Conservation (phyloP, 805 yeast genomes). For the Ogataea dorogensis region DNA sequence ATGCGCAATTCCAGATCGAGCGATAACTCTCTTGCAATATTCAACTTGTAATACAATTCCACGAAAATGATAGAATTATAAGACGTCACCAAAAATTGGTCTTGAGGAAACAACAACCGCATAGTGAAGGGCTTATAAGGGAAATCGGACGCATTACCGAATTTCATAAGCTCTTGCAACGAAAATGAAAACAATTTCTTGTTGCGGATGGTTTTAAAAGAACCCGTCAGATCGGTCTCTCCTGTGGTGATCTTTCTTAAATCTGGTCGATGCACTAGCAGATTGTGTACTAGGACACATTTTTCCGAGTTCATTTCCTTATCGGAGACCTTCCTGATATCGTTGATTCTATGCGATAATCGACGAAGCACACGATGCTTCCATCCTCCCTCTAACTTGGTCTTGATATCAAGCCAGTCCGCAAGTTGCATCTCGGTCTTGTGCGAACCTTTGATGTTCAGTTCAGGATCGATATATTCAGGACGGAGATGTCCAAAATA, state of each 20-base stretch:
- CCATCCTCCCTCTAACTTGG: background rate
- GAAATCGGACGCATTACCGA: conserved; percentile 35
- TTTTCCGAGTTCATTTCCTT: background rate
- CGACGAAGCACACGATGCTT: too few relatives aligned
- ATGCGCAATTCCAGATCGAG: conserved; percentile 31
- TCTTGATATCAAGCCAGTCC: conserved; percentile 2
- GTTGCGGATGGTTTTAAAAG: conserved; percentile 12
- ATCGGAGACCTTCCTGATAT: background rate
- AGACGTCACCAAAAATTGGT: conserved; percentile 28
- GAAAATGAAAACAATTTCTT: conserved; percentile 22
- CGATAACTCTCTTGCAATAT: conserved; percentile 33
- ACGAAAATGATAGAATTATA: conserved; percentile 30
- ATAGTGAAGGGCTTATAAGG: conserved; percentile 31
- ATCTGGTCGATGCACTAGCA: conserved; percentile 15
- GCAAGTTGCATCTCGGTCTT: background rate
- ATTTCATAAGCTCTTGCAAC: conserved; percentile 31
- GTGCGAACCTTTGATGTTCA: conserved; percentile 24
- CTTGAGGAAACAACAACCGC: conserved; percentile 29
- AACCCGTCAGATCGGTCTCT: conserved; percentile 5
- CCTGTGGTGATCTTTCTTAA: conserved; percentile 10
- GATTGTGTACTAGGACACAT: conserved; percentile 14
- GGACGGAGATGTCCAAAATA: conserved; percentile 26
- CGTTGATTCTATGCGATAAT: too few relatives aligned
- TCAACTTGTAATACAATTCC: conserved; percentile 32
- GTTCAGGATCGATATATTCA: conserved; percentile 27